A percentile compares a stretch with the other conserved stretches of the same genome.
phyloP scores from a whole-genome alignment of 176 grass and related monocot species.

The Lolium perenne region DNA sequence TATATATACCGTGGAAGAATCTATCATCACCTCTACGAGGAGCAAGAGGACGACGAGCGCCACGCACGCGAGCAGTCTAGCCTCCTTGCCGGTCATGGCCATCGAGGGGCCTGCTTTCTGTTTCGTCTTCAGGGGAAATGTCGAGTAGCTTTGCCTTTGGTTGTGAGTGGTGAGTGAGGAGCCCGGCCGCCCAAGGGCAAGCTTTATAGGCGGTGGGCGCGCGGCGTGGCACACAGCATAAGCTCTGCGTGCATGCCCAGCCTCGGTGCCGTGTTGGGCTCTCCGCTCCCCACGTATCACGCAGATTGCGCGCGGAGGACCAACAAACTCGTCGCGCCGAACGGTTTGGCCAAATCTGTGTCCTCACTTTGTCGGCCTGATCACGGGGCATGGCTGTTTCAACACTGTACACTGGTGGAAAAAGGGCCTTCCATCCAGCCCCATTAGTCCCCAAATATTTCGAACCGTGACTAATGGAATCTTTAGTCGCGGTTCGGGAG shows the following conservation, averaged over 20 bases:
- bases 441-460: no score
- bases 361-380: not conserved
- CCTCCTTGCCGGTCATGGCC: conserved; percentile 37
- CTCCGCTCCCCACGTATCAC: not conserved
- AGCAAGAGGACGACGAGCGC: conserved; percentile 56
- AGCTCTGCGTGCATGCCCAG: not conserved
- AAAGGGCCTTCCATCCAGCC: no score
- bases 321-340: not conserved
- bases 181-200: not conserved
- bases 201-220: not conserved
- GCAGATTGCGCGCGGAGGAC: not conserved
- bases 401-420: no score
- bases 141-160: not conserved
- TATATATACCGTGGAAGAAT: no score
- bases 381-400: not conserved
- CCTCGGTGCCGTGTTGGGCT: conserved; percentile 24
- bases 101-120: not conserved
- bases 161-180: not conserved
- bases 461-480: no score
- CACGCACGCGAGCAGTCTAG: not conserved
- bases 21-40: conserved; percentile 53
- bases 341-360: not conserved
- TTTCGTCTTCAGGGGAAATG: not conserved
- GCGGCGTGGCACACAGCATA: not conserved
- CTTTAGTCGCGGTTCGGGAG: no score